These are phyloP conservation scores for Rhizophora mangle DNA, from an alignment of 345 rosid species.

Conservation along the genomic window DNA sequence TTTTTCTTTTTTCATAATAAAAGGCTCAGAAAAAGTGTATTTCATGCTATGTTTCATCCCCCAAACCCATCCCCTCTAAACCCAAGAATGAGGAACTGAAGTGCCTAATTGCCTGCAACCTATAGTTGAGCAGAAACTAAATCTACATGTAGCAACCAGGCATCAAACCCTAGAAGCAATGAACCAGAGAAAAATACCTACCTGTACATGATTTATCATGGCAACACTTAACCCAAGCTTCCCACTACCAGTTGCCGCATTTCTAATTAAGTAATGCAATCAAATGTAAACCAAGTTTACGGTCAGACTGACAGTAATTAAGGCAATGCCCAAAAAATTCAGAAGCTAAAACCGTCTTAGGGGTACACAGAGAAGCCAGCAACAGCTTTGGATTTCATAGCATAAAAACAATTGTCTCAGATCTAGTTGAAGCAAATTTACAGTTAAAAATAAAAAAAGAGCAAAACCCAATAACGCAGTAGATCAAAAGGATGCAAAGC, in stretches of 20 bases:
- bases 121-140: slow-evolving; percentile 2
- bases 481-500: slow-evolving; percentile 9
- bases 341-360: background rate
- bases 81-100: background rate
- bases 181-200: too few species aligned
- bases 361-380: background rate
- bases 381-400: slow-evolving; percentile 8
- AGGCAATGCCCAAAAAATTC: background rate
- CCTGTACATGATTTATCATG: background rate
- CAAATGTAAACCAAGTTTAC: background rate
- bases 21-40: too few species aligned
- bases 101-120: slow-evolving; percentile 5
- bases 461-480: background rate
- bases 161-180: too few species aligned
- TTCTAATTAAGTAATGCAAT: background rate
- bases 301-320: slow-evolving; percentile 9
- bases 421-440: slow-evolving; percentile 25
- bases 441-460: background rate
- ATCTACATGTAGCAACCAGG: too few species aligned
- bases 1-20: too few species aligned
- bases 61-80: background rate
- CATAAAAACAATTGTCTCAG: slow-evolving; percentile 20
- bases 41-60: too few species aligned
- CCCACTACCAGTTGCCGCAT: background rate
- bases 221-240: slow-evolving; percentile 5